These are phyloP conservation scores for Ciborinia camelliae DNA, from an alignment of 2,329 filamentous ascomycete genomes.

Conservation along the genomic window DNA sequence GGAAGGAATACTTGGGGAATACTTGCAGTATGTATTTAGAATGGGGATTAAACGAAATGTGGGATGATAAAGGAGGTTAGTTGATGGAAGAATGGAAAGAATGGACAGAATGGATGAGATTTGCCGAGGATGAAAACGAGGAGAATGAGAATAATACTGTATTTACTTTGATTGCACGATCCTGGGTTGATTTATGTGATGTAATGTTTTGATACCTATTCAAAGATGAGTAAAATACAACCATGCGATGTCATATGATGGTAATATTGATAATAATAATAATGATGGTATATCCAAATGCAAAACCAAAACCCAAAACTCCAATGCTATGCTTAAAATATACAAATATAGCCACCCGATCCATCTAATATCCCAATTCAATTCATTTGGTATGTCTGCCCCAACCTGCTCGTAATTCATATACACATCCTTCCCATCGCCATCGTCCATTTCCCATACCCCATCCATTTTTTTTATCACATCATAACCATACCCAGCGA, in stretches of 20 bases:
- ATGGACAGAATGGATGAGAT: background rate
- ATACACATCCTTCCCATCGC: background rate
- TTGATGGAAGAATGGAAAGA: too few species aligned
- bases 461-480: background rate
- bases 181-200: background rate
- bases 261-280: background rate
- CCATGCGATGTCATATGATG: background rate
- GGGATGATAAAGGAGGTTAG: background rate
- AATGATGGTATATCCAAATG: slow-evolving; percentile 8
- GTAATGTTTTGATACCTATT: background rate
- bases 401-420: background rate
- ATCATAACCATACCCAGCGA: too few species aligned
- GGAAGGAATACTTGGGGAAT: background rate
- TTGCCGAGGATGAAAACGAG: background rate
- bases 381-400: background rate
- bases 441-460: background rate
- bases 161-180: background rate
- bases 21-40: background rate
- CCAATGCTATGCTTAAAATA: slow-evolving; percentile 3
- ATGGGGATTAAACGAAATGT: slow-evolving; percentile 1
- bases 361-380: background rate
- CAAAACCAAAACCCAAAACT: background rate
- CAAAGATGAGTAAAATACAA: background rate
- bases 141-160: slow-evolving; percentile 3
- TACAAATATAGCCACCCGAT: background rate